phyloP scores from a whole-genome alignment of 495 filamentous ascomycete genomes.

The Umbilicaria muhlenbergii region DNA sequence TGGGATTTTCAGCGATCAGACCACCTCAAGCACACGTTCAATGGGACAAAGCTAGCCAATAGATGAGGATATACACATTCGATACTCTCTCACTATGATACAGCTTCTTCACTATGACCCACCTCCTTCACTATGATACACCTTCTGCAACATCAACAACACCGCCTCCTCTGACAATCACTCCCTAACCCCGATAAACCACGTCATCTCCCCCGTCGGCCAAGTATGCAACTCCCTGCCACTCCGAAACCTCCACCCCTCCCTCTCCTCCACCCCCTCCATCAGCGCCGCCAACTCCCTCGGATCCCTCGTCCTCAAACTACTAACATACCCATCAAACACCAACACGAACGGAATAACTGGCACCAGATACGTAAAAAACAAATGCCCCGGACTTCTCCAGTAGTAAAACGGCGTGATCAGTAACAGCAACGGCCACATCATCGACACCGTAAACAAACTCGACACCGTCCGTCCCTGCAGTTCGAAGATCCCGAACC shows the following conservation, averaged over 20 bases:
- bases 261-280: conserved; percentile 28
- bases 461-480: conserved; percentile 41
- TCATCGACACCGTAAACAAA: conserved; percentile 35
- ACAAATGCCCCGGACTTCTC: conserved; percentile 37
- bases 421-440: conserved; percentile 37
- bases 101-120: no score
- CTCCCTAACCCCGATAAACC: conserved; percentile 13
- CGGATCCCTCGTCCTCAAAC: conserved; percentile 45
- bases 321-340: conserved; percentile 52
- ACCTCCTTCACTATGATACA: no score
- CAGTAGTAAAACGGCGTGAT: conserved; percentile 45
- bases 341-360: conserved; percentile 46
- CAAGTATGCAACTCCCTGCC: conserved; percentile 25
- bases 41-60: no score
- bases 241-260: conserved; percentile 37
- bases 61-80: no score
- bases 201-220: conserved; percentile 11
- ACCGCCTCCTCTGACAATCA: background rate
- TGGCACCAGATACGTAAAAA: conserved; percentile 50
- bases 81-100: no score
- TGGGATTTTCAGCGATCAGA: no score
- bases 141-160: no score
- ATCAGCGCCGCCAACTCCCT: conserved; percentile 45
- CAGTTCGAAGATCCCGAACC: conserved; percentile 63
- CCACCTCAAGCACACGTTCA: no score